Evolutionary conservation across 352 stramenopile genomes (phyloP), one percentile per base, ranked within the genome.

Genomic region (Phytophthora quininea): DNA sequence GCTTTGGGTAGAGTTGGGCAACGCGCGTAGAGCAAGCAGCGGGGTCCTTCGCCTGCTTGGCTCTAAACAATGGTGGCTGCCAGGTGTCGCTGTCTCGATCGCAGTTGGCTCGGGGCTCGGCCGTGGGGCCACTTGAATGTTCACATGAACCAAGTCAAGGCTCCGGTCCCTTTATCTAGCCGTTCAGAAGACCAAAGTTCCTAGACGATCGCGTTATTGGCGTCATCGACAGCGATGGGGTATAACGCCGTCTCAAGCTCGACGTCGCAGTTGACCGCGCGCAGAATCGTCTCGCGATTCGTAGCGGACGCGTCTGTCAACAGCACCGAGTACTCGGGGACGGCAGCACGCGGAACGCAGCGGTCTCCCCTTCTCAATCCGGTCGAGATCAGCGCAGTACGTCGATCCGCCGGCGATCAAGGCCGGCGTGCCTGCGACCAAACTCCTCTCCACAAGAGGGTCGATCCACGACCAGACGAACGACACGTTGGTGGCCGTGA

Each of bases 151-250:
- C 19, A 24, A 24, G 19, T 24, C 19, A 24, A 24, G 19, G 19
- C 19, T 24, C 19, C 1, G 35, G 10, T 11, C 6, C 35, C 35
- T 40, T 11, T 11, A 40, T 40, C 35, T 0, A 24, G 19, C 19
- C 19, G 19, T 24, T 40, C 35, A 40, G 10, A 11, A 11, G 35
- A 6, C 1, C 6, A 11, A 40, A 40, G 6, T 40, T 40, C 35
- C 35, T 40, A 40, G 29, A 60, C 71, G 62, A 56, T 55, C 63
- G 52, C 35, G 35, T 40, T 40, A 11, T 40, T 40, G 35, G 35
- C 35, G 35, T 40, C 35, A 1, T 40, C 35, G 35, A 40, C 1
- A 11, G 35, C 10, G 6, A 40, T 40, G 6, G 35, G 35, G 35
- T 40, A 40, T 6, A 40, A 40, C 10, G 35, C 35, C 6, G 10